phyloP scores from a whole-genome alignment of 108 stramenopile genomes.

The Skeletonema potamos region DNA sequence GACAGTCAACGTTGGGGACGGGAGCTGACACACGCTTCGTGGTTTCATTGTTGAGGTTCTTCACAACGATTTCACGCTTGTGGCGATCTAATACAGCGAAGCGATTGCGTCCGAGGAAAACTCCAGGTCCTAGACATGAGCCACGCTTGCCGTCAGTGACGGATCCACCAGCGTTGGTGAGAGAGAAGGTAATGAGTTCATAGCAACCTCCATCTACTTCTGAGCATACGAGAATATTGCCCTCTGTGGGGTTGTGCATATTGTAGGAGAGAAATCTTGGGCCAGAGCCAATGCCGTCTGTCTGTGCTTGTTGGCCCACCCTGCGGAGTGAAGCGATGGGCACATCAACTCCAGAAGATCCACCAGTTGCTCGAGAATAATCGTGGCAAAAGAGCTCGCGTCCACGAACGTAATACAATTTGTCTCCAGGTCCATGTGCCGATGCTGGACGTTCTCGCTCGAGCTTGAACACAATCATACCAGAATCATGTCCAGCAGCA shows the following conservation, averaged over 20 bases:
- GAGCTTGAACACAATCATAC: slow-evolving; percentile 99
- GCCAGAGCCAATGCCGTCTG: slow-evolving; percentile 89
- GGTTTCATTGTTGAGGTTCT: slow-evolving; percentile 96
- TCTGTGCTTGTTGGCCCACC: slow-evolving; percentile 89
- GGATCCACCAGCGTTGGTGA: slow-evolving; percentile 72
- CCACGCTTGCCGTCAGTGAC: slow-evolving; percentile 94
- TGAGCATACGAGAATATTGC: slow-evolving; percentile 88
- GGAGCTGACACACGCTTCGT: slow-evolving; percentile 92
- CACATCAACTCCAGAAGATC: slow-evolving; percentile 82
- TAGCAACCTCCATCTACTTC: slow-evolving; percentile 95
- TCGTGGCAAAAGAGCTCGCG: slow-evolving; percentile 95
- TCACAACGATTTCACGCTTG: slow-evolving; percentile 91
- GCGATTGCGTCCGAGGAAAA: slow-evolving; percentile 93
- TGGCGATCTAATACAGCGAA: slow-evolving; percentile 95
- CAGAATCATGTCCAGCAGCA: slow-evolving; percentile 98
- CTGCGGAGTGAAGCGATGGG: slow-evolving; percentile 91
- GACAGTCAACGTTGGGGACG: slow-evolving; percentile 85
- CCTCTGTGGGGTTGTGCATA: slow-evolving; percentile 91
- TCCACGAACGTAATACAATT: slow-evolving; percentile 95
- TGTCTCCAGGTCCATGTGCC: slow-evolving; percentile 68
- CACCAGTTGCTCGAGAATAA: slow-evolving; percentile 60
- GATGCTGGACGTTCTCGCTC: slow-evolving; percentile 97
- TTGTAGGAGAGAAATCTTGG: slow-evolving; percentile 95
- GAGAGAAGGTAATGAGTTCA: slow-evolving; percentile 91
- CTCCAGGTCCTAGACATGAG: slow-evolving; percentile 87